Percentiles rank a stretch among this genome's conserved stretches.
phyloP scores from a whole-genome alignment of 805 yeast species.

The Ogataea minuta region DNA sequence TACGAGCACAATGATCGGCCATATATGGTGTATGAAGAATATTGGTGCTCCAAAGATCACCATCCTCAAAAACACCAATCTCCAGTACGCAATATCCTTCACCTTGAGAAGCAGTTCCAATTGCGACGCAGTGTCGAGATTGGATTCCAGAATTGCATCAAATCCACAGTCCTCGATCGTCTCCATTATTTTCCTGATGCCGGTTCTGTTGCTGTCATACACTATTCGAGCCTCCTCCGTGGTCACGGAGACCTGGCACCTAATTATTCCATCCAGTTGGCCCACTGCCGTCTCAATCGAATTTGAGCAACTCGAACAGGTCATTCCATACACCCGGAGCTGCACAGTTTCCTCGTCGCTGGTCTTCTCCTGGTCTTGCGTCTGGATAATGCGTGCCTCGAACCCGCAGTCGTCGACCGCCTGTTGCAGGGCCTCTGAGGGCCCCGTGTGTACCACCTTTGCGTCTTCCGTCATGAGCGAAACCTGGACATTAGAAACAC shows the following conservation, averaged over 20 bases:
- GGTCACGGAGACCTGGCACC: constrained; percentile 49
- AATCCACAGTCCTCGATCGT: constrained; percentile 52
- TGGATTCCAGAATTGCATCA: constrained; percentile 46
- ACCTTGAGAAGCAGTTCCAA: constrained; percentile 62
- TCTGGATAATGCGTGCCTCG: constrained; percentile 44
- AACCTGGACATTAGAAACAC: constrained; percentile 55
- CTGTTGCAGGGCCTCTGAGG: constrained; percentile 44
- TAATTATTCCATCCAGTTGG: constrained; percentile 44
- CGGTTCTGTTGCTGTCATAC: constrained; percentile 51
- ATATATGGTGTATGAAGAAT: constrained; percentile 46
- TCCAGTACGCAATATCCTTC: constrained; percentile 76
- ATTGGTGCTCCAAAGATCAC: constrained; percentile 63
- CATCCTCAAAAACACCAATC: constrained; percentile 49
- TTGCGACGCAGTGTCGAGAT: constrained; percentile 65
- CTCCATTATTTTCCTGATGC: constrained; percentile 62
- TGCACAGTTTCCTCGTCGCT: constrained; percentile 16
- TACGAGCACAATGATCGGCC: constrained; percentile 38
- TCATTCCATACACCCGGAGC: constrained; percentile 56
- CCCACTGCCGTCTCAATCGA: constrained; percentile 49
- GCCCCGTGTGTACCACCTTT: constrained; percentile 43
- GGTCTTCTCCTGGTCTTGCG: constrained; percentile 23
- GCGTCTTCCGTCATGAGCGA: constrained; percentile 76
- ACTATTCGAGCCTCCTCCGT: constrained; percentile 54
- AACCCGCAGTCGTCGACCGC: constrained; percentile 49
- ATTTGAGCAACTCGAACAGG: constrained; percentile 53